Evolutionary conservation across 179 eudicot species (phyloP).

Genomic region (Vitellaria paradoxa): DNA sequence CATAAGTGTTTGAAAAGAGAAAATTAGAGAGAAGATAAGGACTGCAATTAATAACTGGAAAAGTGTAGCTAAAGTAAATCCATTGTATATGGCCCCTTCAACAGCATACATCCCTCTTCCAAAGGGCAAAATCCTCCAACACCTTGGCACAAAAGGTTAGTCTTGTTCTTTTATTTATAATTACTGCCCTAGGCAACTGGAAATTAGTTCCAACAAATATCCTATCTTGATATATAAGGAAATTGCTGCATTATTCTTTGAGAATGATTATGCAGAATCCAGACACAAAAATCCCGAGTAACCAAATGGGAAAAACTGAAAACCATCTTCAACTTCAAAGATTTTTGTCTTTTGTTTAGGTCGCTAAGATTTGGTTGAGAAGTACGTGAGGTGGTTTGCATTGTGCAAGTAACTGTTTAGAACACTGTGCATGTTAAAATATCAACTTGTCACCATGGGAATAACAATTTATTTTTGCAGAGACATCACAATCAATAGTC

Average conservation of each 20-base stretch:
- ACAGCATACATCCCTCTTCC: background rate
- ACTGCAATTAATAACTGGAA: background rate
- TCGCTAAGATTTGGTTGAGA: background rate
- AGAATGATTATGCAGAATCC: background rate
- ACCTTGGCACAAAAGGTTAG: background rate
- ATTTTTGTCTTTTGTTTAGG: background rate
- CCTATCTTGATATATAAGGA: background rate
- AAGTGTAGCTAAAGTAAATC: background rate
- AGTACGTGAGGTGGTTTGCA: background rate
- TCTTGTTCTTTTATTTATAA: background rate
- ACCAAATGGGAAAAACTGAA: background rate
- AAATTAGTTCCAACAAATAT: background rate
- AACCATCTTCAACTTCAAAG: background rate
- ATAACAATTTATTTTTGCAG: too few species aligned
- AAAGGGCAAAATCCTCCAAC: background rate
- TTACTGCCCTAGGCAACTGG: background rate
- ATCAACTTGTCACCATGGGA: too few species aligned
- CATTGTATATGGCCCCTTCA: background rate
- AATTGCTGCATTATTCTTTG: background rate
- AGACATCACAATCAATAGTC: background rate
- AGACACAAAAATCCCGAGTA: background rate
- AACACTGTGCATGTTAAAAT: background rate
- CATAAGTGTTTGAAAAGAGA: background rate
- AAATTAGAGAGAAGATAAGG: background rate
- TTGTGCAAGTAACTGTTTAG: background rate